Percentiles rank a stretch among this genome's conserved stretches.
Evolutionary conservation across 306 rosid species (phyloP).

Genomic region (Trifolium pratense): DNA sequence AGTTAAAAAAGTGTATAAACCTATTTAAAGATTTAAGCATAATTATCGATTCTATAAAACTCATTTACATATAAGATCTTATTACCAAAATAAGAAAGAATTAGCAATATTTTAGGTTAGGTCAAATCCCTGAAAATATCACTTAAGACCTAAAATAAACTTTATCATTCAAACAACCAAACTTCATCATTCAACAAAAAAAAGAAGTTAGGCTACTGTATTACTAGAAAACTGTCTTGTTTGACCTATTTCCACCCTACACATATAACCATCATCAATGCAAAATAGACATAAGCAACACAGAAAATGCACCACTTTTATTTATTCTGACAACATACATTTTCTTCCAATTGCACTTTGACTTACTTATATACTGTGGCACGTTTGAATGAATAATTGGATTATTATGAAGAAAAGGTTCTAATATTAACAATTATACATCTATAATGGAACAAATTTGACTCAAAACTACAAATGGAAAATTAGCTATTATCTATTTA

Average conservation of each 20-base stretch:
- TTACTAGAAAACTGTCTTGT: neutral
- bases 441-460: constrained; percentile 34
- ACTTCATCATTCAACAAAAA: neutral
- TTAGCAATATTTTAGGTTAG: neutral
- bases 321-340: constrained; percentile 9
- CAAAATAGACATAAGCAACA: neutral
- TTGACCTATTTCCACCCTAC: neutral
- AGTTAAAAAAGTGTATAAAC: neutral
- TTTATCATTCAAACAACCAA: neutral
- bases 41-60: neutral
- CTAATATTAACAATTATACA: constrained; percentile 37
- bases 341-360: constrained; percentile 13
- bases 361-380: constrained; percentile 22
- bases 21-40: neutral
- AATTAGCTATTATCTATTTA: constrained; percentile 36
- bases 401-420: constrained; percentile 17
- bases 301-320: constrained; percentile 3
- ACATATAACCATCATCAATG: neutral
- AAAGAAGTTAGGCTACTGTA: neutral
- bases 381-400: constrained; percentile 18
- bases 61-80: neutral
- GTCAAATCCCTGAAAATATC: neutral
- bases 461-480: constrained; percentile 41
- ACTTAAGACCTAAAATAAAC: neutral
- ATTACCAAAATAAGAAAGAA: neutral